phyloP scores from a whole-genome alignment of 2,329 filamentous ascomycete species.

The Venturia effusa region DNA sequence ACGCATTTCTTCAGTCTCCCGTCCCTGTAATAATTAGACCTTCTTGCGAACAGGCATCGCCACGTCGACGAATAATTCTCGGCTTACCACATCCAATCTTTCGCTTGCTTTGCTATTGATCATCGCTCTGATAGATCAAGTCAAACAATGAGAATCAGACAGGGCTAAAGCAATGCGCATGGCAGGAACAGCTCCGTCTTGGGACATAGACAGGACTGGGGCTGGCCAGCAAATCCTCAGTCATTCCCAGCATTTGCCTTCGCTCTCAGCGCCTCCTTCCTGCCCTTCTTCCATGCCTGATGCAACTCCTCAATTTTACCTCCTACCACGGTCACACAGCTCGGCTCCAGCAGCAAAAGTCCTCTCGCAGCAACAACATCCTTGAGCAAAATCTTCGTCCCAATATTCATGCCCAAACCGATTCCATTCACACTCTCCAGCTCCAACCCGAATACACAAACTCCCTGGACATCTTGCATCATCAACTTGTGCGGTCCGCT shows the following conservation, averaged over 20 bases:
- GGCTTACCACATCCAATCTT: neutral
- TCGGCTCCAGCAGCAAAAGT: constrained; percentile 64
- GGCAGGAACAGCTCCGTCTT: neutral
- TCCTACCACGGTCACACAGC: constrained; percentile 61
- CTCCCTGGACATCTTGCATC: constrained; percentile 67
- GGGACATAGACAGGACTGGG: neutral
- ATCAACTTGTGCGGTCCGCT: constrained; percentile 65
- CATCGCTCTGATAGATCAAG: neutral
- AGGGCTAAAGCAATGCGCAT: neutral
- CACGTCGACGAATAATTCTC: neutral
- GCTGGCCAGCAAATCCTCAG: neutral
- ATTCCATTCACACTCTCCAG: constrained; percentile 55
- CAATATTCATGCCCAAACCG: constrained; percentile 59
- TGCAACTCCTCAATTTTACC: constrained; percentile 80
- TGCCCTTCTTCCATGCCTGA: constrained; percentile 60
- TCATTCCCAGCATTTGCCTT: neutral
- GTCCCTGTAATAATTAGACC: too few species aligned
- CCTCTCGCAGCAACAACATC: constrained; percentile 61
- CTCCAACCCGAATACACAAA: constrained; percentile 62
- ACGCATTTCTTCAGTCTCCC: neutral
- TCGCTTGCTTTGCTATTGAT: neutral
- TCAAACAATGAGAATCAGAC: neutral
- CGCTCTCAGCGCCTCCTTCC: constrained; percentile 52
- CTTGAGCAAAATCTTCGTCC: constrained; percentile 67
- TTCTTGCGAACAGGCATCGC: neutral